Conservation (phyloP, 2,329 filamentous ascomycete species). For the Penicillium italicum region DNA sequence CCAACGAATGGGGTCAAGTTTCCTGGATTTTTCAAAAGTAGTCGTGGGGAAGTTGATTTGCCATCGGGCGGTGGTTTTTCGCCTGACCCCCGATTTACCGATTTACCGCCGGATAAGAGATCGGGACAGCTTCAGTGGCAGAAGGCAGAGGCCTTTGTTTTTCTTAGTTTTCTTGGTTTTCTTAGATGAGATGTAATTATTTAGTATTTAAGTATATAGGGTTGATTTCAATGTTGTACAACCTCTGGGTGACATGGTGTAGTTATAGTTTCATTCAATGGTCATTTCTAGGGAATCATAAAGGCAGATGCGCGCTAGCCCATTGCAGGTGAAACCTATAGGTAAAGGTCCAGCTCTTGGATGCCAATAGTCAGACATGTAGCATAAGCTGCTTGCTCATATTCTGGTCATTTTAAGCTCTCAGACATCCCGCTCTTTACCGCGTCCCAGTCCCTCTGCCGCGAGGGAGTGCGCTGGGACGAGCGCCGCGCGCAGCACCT, state of each 20-base stretch:
- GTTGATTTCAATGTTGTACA: not conserved
- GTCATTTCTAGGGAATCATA: constrained; percentile 1
- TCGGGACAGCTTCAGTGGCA: constrained; percentile 9
- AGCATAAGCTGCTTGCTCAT: not conserved
- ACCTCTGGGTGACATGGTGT: not conserved
- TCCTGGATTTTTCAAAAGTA: not conserved
- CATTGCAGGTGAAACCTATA: not conserved
- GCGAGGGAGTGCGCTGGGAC: constrained; percentile 39
- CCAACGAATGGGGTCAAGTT: not conserved
- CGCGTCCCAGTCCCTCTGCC: constrained; percentile 34
- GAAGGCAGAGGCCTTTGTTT: not conserved
- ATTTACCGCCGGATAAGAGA: constrained; percentile 24
- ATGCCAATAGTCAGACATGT: not conserved
- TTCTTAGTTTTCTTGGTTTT: not conserved
- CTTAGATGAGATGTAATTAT: not conserved
- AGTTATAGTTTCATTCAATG: not conserved
- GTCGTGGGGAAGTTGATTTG: constrained; percentile 6
- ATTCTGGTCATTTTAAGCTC: not conserved
- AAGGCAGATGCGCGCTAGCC: not conserved
- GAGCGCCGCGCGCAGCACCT: constrained; percentile 32
- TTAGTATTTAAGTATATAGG: not conserved
- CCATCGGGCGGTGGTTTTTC: constrained; percentile 23
- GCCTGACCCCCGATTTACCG: constrained; percentile 20
- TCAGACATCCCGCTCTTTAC: constrained; percentile 20
- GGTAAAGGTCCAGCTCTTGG: not conserved